Conservation (phyloP, 345 rosid species). For the Erucastrum elatum region DNA sequence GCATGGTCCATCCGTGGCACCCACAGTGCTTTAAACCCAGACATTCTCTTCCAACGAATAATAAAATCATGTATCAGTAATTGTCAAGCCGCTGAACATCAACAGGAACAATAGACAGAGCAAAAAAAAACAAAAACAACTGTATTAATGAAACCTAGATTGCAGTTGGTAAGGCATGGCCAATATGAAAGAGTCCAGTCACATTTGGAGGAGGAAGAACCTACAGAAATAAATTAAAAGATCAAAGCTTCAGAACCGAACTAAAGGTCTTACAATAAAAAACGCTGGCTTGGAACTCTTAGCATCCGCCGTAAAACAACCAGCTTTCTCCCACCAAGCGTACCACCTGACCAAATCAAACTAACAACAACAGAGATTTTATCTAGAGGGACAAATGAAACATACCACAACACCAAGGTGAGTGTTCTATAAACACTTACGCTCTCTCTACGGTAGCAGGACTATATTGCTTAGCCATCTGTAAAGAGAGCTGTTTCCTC, state of each 20-base stretch:
- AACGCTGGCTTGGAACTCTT: slow-evolving; percentile 76
- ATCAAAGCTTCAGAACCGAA: too few relatives aligned
- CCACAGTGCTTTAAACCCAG: slow-evolving; percentile 53
- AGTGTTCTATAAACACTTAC: slow-evolving; percentile 50
- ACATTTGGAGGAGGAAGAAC: slow-evolving; percentile 99
- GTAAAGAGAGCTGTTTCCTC: slow-evolving; percentile 70
- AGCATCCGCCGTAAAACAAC: slow-evolving; percentile 67
- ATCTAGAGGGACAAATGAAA: background rate
- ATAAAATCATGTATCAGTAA: slow-evolving; percentile 63
- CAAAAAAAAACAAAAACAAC: background rate
- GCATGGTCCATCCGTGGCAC: too few relatives aligned
- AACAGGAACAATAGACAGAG: background rate
- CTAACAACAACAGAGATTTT: background rate
- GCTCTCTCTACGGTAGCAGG: slow-evolving; percentile 82
- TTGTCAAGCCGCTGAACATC: background rate
- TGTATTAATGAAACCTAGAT: slow-evolving; percentile 54
- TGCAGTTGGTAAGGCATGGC: slow-evolving; percentile 93
- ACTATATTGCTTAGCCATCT: slow-evolving; percentile 88
- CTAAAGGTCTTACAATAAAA: slow-evolving; percentile 75
- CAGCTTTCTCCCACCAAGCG: slow-evolving; percentile 86
- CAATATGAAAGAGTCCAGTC: slow-evolving; percentile 93
- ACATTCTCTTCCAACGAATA: slow-evolving; percentile 70
- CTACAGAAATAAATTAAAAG: slow-evolving; percentile 40
- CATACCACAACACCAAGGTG: background rate
- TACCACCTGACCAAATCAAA: slow-evolving; percentile 68